These are phyloP conservation scores for Stentor coeruleus DNA, from an alignment of 73 alveolate genomes.

Conservation along the genomic window DNA sequence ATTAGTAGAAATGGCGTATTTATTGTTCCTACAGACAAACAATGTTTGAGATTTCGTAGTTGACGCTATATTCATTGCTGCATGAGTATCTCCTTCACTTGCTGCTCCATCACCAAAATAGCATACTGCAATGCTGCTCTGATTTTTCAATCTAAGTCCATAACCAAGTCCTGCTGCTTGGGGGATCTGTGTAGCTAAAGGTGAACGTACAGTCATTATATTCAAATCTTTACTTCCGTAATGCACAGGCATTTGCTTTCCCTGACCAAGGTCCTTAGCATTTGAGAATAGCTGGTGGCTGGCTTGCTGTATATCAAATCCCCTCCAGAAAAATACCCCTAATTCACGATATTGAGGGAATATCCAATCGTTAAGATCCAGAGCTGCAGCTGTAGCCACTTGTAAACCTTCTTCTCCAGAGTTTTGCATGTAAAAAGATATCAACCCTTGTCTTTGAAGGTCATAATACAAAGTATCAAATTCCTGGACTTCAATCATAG, in stretches of 20 bases:
- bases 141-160: slow-evolving; percentile 76
- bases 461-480: slow-evolving; percentile 61
- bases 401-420: slow-evolving; percentile 72
- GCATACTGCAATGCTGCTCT: slow-evolving; percentile 80
- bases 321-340: slow-evolving; percentile 92
- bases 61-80: slow-evolving; percentile 95
- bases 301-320: slow-evolving; percentile 79
- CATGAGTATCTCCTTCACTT: slow-evolving; percentile 93
- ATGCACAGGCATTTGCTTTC: slow-evolving; percentile 95
- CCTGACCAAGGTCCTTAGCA: slow-evolving; percentile 82
- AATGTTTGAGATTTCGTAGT: slow-evolving; percentile 80
- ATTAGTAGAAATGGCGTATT: slow-evolving; percentile 75
- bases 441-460: slow-evolving; percentile 77
- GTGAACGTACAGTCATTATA: slow-evolving; percentile 87
- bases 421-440: slow-evolving; percentile 69
- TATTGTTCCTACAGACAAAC: slow-evolving; percentile 88
- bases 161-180: slow-evolving; percentile 96
- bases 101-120: slow-evolving; percentile 96
- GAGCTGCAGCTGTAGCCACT: slow-evolving; percentile 91
- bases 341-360: slow-evolving; percentile 94
- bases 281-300: slow-evolving; percentile 85
- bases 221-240: slow-evolving; percentile 80
- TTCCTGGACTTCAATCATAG: slow-evolving; percentile 69
- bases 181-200: slow-evolving; percentile 85
- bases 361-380: slow-evolving; percentile 67